Base-by-base conservation (phyloP, 129 eudicot species). In the Tanacetum coccineum region DNA sequence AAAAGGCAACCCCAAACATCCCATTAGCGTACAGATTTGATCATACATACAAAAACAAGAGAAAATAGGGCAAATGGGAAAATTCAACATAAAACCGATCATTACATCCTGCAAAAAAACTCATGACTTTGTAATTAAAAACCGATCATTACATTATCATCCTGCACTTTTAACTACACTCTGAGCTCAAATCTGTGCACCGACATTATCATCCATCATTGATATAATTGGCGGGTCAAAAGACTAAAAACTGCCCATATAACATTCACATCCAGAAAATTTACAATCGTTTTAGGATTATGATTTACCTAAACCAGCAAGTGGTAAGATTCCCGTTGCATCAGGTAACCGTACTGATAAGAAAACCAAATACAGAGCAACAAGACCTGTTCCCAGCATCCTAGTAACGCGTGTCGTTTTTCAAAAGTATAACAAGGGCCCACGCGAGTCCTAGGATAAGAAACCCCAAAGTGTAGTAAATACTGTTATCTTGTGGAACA, bases 311-410 rank as follows among this genome's bases (percentile, higher is more conserved):
- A 81, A 36, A 32, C 87, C 87, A 68, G 62, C 72, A 61, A 90
- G 66, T 10, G 83, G 61, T 71, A 84, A 42, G 55, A 88, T 45
- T 8, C 91, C 96, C 80, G 73, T 70, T 26, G 96, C 93, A 73
- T 77, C 73, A 18, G 66, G 74, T 59, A 81, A 62, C 81, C 90
- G 74, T 20, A 87, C 60, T 2, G 78, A 84, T 2, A 94, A 85
- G 49, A 94, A 94, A 49, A 84, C 51, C 76, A 84, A 15, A 78
- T 94, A 94, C 28, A 94, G 63, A 6, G 78, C 57, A 48, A 94
- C 80, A 13, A 94, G 99, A 36, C 96, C 92, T 3, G 40, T 74
- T n/a, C 99, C 99, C 72, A 94, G 77, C 80, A 71, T 76, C 84
- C 72, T 86, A 76, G 65, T 82, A 0, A 96, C 96, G 3, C 87